Evolutionary conservation across 1,139 yeast species (phyloP), one percentile per base, ranked within the genome.

Genomic region (Yamadazyma buinensis): DNA sequence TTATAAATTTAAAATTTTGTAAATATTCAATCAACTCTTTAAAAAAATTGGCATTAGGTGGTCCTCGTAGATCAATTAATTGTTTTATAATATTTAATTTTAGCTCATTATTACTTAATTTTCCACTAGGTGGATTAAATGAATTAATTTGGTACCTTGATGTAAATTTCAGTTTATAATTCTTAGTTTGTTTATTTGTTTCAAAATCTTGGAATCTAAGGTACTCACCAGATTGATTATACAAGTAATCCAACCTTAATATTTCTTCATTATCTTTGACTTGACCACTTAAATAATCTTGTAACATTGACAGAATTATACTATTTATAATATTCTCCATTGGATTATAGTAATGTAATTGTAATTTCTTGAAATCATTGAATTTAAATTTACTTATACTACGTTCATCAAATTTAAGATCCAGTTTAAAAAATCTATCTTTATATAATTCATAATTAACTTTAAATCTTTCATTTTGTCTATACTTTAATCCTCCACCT

Each of bases 201-300:
- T 44, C 47, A 12, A 42, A 30, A 20, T 60, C 59, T 26, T 56
- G 55, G 34, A 61, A 60, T 34, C 59, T 64, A 20, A 64, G 46
- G 44, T 52, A 53, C 23, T 62, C 60, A 0, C 63, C 60, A 2
- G 70, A 58, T 35, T 61, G 62, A 45, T 47, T 52, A 35, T 55
- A 40, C 28, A 43, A 41, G 41, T 57, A 59, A 32, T 7, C 11
- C 17, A 47, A 49, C 47, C 52, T 3, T 49, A 22, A 28, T 5
- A 5, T 26, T 14, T 7, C 15, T 15, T 14, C 6, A 29, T 20
- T 27, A 7, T 11, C 13, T 7, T 24, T 5, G 12, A 21, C 21
- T 7, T 15, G 21, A 5, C n/a, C 37, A 33, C 55, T 59, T 13
- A 60, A 29, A 17, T 37, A 20, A 15, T 44, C 44, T 2, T 29